A percentile compares a stretch with the other conserved stretches of the same genome.
Evolutionary conservation across 1,284 basidiomycete genomes (phyloP).

Genomic region (Pseudozyma tsukubaensis): DNA sequence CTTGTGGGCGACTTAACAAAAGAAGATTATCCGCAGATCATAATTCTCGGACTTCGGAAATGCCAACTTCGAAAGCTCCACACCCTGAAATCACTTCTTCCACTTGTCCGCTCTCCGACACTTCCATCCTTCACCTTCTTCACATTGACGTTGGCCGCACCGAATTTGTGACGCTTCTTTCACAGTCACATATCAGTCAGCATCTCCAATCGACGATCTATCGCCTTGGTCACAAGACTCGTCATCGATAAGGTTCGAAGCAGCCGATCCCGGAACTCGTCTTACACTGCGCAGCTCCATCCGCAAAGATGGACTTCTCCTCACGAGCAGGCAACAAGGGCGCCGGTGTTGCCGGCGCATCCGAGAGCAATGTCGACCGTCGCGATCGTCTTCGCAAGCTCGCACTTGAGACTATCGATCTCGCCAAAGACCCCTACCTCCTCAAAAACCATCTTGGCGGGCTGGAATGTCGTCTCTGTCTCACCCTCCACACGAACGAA

Average conservation of each 20-base stretch:
- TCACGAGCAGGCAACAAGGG: constrained; percentile 69
- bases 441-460: constrained; percentile 96
- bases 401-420: constrained; percentile 70
- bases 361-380: constrained; percentile 93
- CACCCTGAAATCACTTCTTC: not conserved
- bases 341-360: constrained; percentile 76
- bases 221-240: not conserved
- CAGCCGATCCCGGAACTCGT: too few species aligned
- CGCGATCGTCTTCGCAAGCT: constrained; percentile 94
- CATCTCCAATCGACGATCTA: not conserved
- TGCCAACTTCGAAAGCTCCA: constrained; percentile 2
- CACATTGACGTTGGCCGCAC: too few species aligned
- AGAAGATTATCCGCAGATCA: not conserved
- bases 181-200: not conserved
- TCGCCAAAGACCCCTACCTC: constrained; percentile 88
- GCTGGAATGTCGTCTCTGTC: constrained; percentile 95
- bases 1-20: not conserved
- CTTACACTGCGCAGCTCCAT: not conserved
- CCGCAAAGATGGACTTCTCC: constrained; percentile 63
- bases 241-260: not conserved
- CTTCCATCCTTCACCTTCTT: constrained; percentile 2
- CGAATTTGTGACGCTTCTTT: not conserved
- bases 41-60: constrained; percentile 27
- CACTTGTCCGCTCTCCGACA: not conserved
- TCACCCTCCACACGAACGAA: constrained; percentile 98